Evolutionary conservation across 129 eudicot genomes (phyloP).

Genomic region (Pulicaria dysenterica): DNA sequence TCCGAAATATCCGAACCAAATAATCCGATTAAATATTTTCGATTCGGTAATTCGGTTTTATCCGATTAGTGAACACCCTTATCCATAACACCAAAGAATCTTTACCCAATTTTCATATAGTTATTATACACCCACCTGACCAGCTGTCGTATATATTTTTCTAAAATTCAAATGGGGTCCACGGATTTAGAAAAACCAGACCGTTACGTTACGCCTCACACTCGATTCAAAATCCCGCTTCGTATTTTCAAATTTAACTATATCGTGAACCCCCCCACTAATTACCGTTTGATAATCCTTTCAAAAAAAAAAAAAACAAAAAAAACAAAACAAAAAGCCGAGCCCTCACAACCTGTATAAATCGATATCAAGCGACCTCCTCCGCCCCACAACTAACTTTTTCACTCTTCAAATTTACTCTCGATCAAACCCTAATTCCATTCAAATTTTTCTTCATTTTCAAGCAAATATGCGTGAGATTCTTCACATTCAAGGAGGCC

Average conservation of each 20-base stretch:
- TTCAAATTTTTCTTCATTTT: too few relatives aligned
- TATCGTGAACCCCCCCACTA: background rate
- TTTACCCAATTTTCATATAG: too few relatives aligned
- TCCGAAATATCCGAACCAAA: too few relatives aligned
- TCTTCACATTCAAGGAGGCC: conserved; percentile 54
- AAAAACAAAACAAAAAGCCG: too few relatives aligned
- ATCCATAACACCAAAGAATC: too few relatives aligned
- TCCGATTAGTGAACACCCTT: too few relatives aligned
- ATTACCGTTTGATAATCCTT: background rate
- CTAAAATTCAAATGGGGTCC: conserved; percentile 9
- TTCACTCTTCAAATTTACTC: conserved; percentile 11
- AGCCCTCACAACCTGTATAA: conserved; percentile 10
- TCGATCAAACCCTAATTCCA: background rate
- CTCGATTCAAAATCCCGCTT: conserved; percentile 17
- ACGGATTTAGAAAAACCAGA: conserved; percentile 8
- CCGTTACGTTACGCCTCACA: conserved; percentile 7
- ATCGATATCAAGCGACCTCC: conserved; percentile 4
- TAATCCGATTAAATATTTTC: too few relatives aligned
- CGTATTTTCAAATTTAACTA: conserved; percentile 8
- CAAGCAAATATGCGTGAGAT: conserved; percentile 44
- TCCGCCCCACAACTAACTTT: conserved; percentile 16
- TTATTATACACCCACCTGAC: too few relatives aligned
- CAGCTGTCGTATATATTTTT: background rate
- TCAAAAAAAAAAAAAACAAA: too few relatives aligned
- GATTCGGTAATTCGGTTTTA: too few relatives aligned